Base-by-base conservation (phyloP, 2,329 filamentous ascomycete species). In the Pseudogymnoascus verrucosus region DNA sequence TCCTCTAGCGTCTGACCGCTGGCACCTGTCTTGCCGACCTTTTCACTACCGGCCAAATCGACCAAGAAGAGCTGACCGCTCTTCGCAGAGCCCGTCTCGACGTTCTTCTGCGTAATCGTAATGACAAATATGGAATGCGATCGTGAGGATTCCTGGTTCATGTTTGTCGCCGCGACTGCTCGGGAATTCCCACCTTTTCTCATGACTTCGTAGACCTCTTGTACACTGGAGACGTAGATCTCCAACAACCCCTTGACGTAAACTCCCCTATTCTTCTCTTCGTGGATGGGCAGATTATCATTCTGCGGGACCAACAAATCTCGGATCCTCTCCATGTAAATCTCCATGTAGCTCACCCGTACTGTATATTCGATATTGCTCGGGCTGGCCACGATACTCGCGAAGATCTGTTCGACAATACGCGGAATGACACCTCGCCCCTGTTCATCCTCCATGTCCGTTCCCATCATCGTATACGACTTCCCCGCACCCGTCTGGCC, bases 101-200 rank as follows among this genome's bases (percentile, higher is more conserved):
- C 87, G 71, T 98, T 97, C 82, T 98, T 98, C 79, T 98, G 95
- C 12, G 91, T 95, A 70, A 99, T 89, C 47, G 93, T 97, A 73
- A 98, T 89, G 74, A 97, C 91, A 76, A 98, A 97, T 69, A 99
- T 98, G 44, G 95, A 98, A 78, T 99, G 95, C 64, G 95, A 98
- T 70, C 95, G 90, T 59, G 95, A 98, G 0, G 95, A 98, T 75
- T 98, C 95, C 76, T 95, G 89, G 78, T 99, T 99, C 95, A 98
- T 98, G 80, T 98, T 98, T 64, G 95, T 99, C 54, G 93, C 90
- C 34, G 95, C 91, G 31, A 97, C 93, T n/a, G 91, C 90, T 77
- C 95, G 84, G 65, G 93, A 89, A 68, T 88, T 85, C 72, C 93
- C 93, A 79, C 95, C 95, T 74, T 93, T 87, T 76, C 93, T 87